Evolutionary conservation across 2,329 filamentous ascomycete species (phyloP), one percentile per base, ranked within the genome.

Genomic region (Nothomitra cinnamomea): DNA sequence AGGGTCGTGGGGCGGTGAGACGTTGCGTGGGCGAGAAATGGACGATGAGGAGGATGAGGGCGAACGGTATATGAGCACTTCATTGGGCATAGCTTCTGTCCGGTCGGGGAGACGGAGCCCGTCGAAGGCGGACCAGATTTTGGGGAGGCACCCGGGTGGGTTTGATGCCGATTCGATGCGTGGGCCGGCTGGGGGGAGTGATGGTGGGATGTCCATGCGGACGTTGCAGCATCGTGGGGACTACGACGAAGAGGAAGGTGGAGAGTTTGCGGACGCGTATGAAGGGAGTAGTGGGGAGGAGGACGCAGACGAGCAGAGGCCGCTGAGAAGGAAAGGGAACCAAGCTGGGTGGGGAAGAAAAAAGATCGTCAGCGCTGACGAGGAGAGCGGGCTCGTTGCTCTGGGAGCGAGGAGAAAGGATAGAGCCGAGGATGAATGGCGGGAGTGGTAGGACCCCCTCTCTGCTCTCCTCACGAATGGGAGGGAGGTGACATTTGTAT

Each of bases 161-260:
- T 17, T 19, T 13, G 7, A 49, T 13, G 24, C 45, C 12, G 45
- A 49, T 49, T 35, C n/a, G 8, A 24, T 35, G 2, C 3, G 32
- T 6, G 45, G 19, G n/a, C 8, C n/a, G 8, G 2, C 2, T 17
- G 2, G 24, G 17, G 15, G 32, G 15, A 49, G 45, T 28, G 45
- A 49, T 35, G 21, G 45, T 19, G 45, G 45, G 24, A 49, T 49
- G 45, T 49, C 45, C 1, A 49, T 49, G 45, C 45, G 45, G 15
- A 49, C 45, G 13, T 15, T 49, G 4, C 45, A 49, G 10, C 24
- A 22, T n/a, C 19, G 10, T 28, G 25, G 45, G 17, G 24, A 24
- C 13, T 17, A 49, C 32, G 15, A 22, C 10, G 45, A 49, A 7
- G 45, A 24, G 13, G 43, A 48, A 5, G 45, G 24, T 24, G 32